Conservation (phyloP, 225 moss, liverwort and hornwort genomes). For the Sphagnum tenellum region DNA sequence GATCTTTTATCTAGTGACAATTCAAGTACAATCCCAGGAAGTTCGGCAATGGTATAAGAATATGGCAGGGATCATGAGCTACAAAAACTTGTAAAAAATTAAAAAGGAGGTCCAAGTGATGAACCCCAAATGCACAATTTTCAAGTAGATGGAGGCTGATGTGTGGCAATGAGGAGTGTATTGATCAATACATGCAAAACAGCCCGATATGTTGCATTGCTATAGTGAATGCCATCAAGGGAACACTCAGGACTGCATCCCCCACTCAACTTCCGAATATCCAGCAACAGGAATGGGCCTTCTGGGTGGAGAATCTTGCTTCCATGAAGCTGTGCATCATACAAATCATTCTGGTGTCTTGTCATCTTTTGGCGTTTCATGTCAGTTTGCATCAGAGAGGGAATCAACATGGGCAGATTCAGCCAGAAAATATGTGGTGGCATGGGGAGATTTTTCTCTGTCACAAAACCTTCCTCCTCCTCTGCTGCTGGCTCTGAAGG, state of each 20-base stretch:
- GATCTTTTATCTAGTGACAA: too few species aligned
- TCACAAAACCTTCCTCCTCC: too few species aligned
- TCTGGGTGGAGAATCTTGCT: conserved; percentile 33
- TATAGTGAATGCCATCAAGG: conserved; percentile 82
- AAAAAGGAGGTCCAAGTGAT: too few species aligned
- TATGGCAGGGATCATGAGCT: too few species aligned
- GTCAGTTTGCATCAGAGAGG: conserved; percentile 47
- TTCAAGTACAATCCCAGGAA: too few species aligned
- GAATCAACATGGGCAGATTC: conserved; percentile 60
- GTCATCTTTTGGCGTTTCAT: conserved; percentile 55
- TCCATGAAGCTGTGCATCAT: conserved; percentile 31
- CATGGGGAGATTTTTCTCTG: neutral
- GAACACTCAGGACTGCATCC: conserved; percentile 65
- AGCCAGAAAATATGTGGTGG: conserved; percentile 83
- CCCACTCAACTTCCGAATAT: conserved; percentile 48
- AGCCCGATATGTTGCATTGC: conserved; percentile 65
- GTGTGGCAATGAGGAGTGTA: conserved; percentile 69
- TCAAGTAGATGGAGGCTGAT: conserved; percentile 57
- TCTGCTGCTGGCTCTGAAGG: neutral
- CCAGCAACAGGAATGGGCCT: conserved; percentile 48
- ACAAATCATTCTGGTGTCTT: conserved; percentile 23
- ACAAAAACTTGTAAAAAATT: too few species aligned
- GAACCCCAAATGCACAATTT: neutral
- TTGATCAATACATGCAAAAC: conserved; percentile 86
- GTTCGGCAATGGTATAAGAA: too few species aligned